Percentiles rank a stretch among this genome's conserved stretches.
Evolutionary conservation across 371 early-diverging fungal genomes (phyloP).

Genomic region (Batkoa obscura): DNA sequence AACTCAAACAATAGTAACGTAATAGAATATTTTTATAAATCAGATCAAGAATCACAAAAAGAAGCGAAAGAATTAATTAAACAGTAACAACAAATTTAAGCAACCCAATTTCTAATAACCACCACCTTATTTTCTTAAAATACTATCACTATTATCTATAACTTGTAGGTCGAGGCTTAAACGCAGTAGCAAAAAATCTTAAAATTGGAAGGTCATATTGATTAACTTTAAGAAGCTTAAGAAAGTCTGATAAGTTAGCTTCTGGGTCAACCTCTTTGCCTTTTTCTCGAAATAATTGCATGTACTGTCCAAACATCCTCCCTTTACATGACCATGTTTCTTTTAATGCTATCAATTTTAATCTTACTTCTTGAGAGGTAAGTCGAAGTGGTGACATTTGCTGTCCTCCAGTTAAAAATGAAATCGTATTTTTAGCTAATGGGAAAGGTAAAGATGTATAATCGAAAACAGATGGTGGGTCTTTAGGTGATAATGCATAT

Average conservation of each 20-base stretch:
- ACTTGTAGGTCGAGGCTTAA: background rate
- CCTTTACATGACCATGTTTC: constrained; percentile 4
- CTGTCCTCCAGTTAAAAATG: background rate
- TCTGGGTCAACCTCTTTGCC: background rate
- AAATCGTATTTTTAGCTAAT: background rate
- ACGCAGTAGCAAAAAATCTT: constrained; percentile 2
- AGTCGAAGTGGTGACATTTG: background rate
- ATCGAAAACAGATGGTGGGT: background rate
- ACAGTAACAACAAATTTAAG: too few relatives aligned
- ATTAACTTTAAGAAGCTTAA: background rate
- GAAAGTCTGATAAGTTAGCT: background rate
- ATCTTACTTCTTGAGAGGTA: background rate
- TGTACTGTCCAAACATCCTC: constrained; percentile 2
- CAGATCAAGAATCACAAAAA: too few relatives aligned
- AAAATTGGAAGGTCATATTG: background rate
- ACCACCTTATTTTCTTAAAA: too few relatives aligned
- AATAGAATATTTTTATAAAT: too few relatives aligned
- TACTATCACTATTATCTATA: too few relatives aligned
- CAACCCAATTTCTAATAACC: too few relatives aligned
- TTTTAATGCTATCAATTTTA: constrained; percentile 1
- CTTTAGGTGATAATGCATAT: background rate
- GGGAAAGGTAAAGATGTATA: background rate
- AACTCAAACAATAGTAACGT: too few relatives aligned
- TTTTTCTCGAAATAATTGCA: background rate
- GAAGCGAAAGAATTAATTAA: too few relatives aligned